Percentiles rank a stretch among this genome's conserved stretches.
Conservation (phyloP, 2,329 filamentous ascomycete genomes). For the Ilyonectria mors-panacis region DNA sequence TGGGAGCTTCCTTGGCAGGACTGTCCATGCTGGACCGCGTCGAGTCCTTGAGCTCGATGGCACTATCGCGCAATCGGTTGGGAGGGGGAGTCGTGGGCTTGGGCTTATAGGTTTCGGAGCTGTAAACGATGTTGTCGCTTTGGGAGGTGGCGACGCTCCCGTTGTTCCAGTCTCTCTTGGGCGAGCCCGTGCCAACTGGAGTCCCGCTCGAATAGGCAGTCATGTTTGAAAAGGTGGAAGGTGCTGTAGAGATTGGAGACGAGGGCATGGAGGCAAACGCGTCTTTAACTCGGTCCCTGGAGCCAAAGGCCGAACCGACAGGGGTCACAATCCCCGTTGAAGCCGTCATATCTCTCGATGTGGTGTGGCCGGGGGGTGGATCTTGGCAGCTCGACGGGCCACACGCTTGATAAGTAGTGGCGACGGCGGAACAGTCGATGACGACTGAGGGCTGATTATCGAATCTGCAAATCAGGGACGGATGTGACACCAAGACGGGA, state of each 20-base stretch:
- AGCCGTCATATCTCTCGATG: conserved; percentile 47
- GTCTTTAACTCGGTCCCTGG: conserved; percentile 48
- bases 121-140: conserved; percentile 30
- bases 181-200: conserved; percentile 6
- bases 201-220: conserved; percentile 28
- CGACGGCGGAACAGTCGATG: conserved; percentile 12
- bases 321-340: conserved; percentile 50
- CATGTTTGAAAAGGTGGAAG: conserved; percentile 34
- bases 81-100: conserved; percentile 21
- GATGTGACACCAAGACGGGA: conserved; percentile 25
- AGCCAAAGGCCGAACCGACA: conserved; percentile 54
- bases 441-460: conserved; percentile 14
- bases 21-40: conserved; percentile 51
- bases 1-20: neutral
- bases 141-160: conserved; percentile 25
- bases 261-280: conserved; percentile 34
- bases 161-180: conserved; percentile 22
- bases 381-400: conserved; percentile 25
- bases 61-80: conserved; percentile 52
- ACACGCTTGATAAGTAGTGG: conserved; percentile 21
- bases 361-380: conserved; percentile 19
- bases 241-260: conserved; percentile 29
- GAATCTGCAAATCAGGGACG: conserved; percentile 21
- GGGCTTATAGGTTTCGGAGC: conserved; percentile 28
- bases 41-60: conserved; percentile 50